phyloP scores from a whole-genome alignment of 1,139 yeast genomes.

The Suhomyces coccinellae region DNA sequence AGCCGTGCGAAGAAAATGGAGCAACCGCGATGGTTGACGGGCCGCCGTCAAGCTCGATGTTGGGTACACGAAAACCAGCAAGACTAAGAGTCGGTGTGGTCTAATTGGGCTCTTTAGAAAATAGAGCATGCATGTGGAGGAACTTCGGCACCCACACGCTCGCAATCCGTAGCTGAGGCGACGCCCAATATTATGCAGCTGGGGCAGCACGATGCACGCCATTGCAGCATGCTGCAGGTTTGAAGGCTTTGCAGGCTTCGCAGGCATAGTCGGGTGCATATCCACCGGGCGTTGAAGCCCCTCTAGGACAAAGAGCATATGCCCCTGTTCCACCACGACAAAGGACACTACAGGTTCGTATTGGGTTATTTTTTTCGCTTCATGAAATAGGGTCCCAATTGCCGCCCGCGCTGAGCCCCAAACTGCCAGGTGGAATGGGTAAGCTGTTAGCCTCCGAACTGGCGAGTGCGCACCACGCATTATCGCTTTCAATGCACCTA shows the following conservation, averaged over 20 bases:
- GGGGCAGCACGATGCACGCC: neutral
- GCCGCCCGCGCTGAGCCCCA: neutral
- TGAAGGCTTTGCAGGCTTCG: constrained; percentile 2
- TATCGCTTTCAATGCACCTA: neutral
- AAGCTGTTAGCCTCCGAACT: neutral
- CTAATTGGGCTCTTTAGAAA: neutral
- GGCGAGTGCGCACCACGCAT: neutral
- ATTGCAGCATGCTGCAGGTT: neutral
- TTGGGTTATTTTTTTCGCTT: neutral
- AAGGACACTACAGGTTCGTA: neutral
- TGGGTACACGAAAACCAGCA: neutral
- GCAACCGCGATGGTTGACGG: neutral
- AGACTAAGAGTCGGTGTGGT: neutral
- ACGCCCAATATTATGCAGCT: neutral
- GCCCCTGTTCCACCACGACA: no score
- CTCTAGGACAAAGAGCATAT: no score
- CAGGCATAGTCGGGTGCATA: neutral
- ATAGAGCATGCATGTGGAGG: constrained; percentile 1
- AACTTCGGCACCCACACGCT: neutral
- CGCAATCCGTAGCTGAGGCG: constrained; percentile 1
- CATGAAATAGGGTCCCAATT: neutral
- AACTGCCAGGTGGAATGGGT: neutral
- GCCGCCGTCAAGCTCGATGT: neutral
- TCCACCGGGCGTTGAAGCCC: neutral
- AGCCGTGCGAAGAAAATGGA: no score